These are phyloP conservation scores for Citropsis articulata DNA, from an alignment of 345 rosid genomes.

Conservation along the genomic window DNA sequence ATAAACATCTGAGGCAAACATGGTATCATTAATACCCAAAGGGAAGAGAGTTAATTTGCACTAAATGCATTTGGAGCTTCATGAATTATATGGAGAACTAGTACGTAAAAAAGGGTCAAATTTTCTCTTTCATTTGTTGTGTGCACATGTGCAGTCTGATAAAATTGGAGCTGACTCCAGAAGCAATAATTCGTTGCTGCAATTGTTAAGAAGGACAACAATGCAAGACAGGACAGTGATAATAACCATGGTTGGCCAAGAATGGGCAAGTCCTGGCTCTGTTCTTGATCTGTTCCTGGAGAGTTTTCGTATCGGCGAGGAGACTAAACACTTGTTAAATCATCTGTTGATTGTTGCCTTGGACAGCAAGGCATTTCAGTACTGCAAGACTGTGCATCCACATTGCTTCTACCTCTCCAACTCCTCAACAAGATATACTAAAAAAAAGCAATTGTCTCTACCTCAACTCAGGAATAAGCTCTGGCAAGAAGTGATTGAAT, in stretches of 20 bases:
- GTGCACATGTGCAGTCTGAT: slow-evolving; percentile 11
- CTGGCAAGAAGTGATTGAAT: slow-evolving; percentile 23
- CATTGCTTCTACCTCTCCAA: slow-evolving; percentile 33
- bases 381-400: slow-evolving; percentile 36
- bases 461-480: slow-evolving; percentile 13
- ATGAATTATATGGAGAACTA: background rate
- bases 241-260: slow-evolving; percentile 36
- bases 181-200: slow-evolving; percentile 12
- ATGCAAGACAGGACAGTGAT: slow-evolving; percentile 37
- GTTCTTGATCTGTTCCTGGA: slow-evolving; percentile 50
- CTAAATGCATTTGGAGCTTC: background rate
- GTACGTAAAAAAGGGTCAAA: too few relatives aligned
- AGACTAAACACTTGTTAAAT: slow-evolving; percentile 35
- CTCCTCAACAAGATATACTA: background rate
- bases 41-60: background rate
- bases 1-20: background rate
- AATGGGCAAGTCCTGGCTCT: slow-evolving; percentile 43
- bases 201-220: slow-evolving; percentile 31
- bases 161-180: background rate
- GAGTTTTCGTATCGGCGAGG: slow-evolving; percentile 42
- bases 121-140: background rate
- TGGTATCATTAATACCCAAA: background rate
- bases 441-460: background rate
- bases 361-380: slow-evolving; percentile 35
- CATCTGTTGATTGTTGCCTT: slow-evolving; percentile 45